These are phyloP conservation scores for Verticillium tricorpus DNA, from an alignment of 2,329 filamentous ascomycete genomes.

Conservation along the genomic window DNA sequence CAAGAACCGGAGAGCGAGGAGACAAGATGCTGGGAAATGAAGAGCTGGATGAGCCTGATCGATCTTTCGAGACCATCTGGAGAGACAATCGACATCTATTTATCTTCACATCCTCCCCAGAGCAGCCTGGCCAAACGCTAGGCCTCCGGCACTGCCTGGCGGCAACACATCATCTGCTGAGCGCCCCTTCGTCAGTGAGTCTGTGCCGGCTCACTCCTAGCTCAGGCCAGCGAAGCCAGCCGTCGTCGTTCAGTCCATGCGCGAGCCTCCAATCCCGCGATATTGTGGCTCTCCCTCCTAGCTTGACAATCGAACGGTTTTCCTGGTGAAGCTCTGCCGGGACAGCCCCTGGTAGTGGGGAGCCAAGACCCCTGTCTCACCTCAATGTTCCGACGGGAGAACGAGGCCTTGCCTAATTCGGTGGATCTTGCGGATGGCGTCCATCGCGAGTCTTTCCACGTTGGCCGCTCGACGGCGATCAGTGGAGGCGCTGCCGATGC, in stretches of 20 bases:
- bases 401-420: not conserved
- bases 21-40: not conserved
- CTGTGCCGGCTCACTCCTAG: not conserved
- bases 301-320: not conserved
- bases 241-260: not conserved
- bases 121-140: not conserved
- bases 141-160: not conserved
- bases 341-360: not conserved
- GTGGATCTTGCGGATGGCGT: not conserved
- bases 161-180: not conserved
- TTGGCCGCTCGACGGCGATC: not conserved
- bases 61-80: not conserved
- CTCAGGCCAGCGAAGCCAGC: not conserved
- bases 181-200: not conserved
- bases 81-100: not conserved
- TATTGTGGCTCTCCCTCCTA: not conserved
- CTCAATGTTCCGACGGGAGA: not conserved
- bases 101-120: not conserved
- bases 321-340: not conserved
- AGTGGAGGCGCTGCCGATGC: not conserved
- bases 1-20: not conserved
- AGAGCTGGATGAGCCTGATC: not conserved
- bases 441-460: not conserved
- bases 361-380: not conserved
- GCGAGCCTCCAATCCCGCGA: not conserved